Evolutionary conservation across 352 stramenopile genomes (phyloP), one percentile per base, ranked within the genome.

Genomic region (Plasmopara muralis): DNA sequence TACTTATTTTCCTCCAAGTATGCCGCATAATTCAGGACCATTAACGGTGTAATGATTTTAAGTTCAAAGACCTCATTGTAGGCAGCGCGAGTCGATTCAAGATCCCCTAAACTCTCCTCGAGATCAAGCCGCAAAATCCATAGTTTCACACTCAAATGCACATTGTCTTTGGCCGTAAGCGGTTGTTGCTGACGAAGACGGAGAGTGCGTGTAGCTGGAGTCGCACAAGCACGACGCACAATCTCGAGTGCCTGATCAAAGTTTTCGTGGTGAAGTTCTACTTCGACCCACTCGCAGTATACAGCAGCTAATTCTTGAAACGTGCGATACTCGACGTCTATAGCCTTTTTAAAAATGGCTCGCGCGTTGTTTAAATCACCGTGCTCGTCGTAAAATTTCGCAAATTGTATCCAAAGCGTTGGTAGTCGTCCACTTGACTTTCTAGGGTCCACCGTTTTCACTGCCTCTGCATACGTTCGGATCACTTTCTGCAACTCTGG

Each of bases 91-190:
- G 93, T 96, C 2, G 87, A 98, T 52, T 89, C 77, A 10, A 98
- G 60, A 9, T 97, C 98, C 1, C 97, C 97, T 4, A 99, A 64
- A 38, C 85, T 97, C 64, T 99, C 97, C 58, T 99, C 97, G 14
- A 99, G 63, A 72, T 99, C 97, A 18, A 99, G 71, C 9, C 97
- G 89, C 16, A 99, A 57, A n/a, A 81, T 89, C 97, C 97, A 99
- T 13, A 99, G 63, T 55, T 94, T 94, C 0, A 97, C 72, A 51
- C 78, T 97, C 34, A 87, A 74, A 45, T 95, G 78, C n/a, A 99
- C 62, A 34, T 89, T 88, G 49, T 91, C 74, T 28, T 79, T 85
- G 3, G 72, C 64, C 1, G 59, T 79, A 5, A 88, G 50, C 9
- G 68, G 16, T 18, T 73, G 63, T 37, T 83, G 83, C 33, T 83